Conservation (phyloP, 73 alveolate species). For the Diophrys appendiculata region DNA sequence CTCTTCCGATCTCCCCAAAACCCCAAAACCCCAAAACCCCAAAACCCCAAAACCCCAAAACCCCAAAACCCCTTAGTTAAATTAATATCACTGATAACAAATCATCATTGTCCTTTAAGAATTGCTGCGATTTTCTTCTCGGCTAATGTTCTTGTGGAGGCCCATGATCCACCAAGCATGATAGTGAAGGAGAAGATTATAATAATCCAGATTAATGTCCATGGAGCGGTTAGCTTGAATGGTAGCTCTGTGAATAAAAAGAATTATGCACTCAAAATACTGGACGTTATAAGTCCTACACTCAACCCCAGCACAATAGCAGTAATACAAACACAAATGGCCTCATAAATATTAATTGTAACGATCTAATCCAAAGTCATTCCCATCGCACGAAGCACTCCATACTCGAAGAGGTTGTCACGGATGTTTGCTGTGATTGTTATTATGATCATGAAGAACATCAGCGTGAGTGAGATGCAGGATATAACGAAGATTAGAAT, state of each 20-base stretch:
- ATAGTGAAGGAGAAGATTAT: neutral
- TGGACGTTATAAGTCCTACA: conserved; percentile 77
- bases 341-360: conserved; percentile 81
- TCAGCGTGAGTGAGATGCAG: conserved; percentile 53
- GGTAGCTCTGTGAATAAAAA: conserved; percentile 87
- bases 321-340: conserved; percentile 66
- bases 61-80: neutral
- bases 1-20: too few species aligned
- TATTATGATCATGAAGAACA: conserved; percentile 85
- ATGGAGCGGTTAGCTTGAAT: conserved; percentile 77
- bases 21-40: conserved; percentile 6
- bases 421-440: conserved; percentile 79
- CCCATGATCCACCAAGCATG: neutral
- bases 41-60: conserved; percentile 3
- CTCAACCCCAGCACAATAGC: conserved; percentile 81
- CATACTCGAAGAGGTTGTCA: conserved; percentile 86
- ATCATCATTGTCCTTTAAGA: neutral
- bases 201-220: conserved; percentile 18
- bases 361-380: conserved; percentile 60
- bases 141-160: neutral
- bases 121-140: neutral
- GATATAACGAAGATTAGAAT: conserved; percentile 14
- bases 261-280: conserved; percentile 75
- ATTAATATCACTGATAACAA: neutral
- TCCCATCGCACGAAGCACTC: conserved; percentile 88